Evolutionary conservation across 2,329 filamentous ascomycete genomes (phyloP).

Genomic region (Ophiobolus disseminans): DNA sequence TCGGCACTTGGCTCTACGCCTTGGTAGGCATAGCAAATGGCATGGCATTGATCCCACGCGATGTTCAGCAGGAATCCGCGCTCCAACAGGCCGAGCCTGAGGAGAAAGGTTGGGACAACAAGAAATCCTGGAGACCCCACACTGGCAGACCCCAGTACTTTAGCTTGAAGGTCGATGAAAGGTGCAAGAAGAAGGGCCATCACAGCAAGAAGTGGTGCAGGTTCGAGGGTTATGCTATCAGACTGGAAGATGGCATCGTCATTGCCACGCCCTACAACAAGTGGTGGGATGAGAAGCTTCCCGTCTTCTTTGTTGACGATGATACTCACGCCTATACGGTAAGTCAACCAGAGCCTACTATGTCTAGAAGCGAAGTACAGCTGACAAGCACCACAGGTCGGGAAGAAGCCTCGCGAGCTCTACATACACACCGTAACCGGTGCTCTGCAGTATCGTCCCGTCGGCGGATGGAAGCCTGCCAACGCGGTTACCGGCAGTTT

Average conservation of each 20-base stretch:
- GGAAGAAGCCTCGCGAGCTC: conserved; percentile 36
- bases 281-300: conserved; percentile 33
- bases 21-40: conserved; percentile 29
- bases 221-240: conserved; percentile 29
- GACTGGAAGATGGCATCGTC: conserved; percentile 33
- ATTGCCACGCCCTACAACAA: conserved; percentile 41
- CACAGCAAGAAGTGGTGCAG: conserved; percentile 13
- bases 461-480: conserved; percentile 33
- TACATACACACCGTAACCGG: conserved; percentile 31
- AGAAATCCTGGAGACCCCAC: conserved; percentile 30
- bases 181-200: conserved; percentile 5
- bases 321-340: conserved; percentile 39
- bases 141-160: conserved; percentile 34
- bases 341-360: conserved; percentile 8
- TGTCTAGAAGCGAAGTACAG: background rate
- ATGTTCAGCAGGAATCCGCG: background rate
- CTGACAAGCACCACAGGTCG: conserved; percentile 29
- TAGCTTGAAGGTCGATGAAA: conserved; percentile 30
- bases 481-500: conserved; percentile 32
- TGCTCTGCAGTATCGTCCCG: conserved; percentile 32
- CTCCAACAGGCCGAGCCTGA: background rate
- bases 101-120: background rate
- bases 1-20: conserved; percentile 15
- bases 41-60: conserved; percentile 15
- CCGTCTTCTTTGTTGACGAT: conserved; percentile 38